Conservation (phyloP, 2,329 filamentous ascomycete species). For the Aspergillus ibericus region DNA sequence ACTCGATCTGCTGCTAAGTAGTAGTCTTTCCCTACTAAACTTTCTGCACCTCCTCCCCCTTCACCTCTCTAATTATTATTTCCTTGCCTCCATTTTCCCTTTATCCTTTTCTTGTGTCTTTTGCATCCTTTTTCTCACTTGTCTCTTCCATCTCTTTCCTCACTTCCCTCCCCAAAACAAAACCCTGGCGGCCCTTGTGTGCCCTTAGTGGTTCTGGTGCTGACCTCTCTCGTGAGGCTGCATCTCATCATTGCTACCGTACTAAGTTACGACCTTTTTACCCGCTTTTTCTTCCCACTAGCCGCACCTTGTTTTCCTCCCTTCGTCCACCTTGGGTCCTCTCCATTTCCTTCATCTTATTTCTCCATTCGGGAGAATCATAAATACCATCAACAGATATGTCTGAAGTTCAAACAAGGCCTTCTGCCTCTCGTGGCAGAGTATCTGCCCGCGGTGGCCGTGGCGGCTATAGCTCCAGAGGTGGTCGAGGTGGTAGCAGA, state of each 20-base stretch:
- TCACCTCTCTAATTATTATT: conserved; percentile 16
- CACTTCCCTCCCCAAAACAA: conserved; percentile 21
- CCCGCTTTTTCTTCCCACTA: conserved; percentile 33
- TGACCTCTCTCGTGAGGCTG: conserved; percentile 41
- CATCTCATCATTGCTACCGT: conserved; percentile 34
- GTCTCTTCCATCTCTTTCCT: conserved; percentile 14
- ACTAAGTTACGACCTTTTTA: conserved; percentile 26
- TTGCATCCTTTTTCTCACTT: conserved; percentile 11
- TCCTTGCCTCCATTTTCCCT: conserved; percentile 19
- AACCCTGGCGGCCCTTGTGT: conserved; percentile 30
- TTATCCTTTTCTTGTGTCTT: conserved; percentile 16
- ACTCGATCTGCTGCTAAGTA: conserved; percentile 5
- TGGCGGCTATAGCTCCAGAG: conserved; percentile 69
- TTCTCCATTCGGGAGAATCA: conserved; percentile 28
- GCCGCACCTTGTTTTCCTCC: conserved; percentile 30
- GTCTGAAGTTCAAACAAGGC: conserved; percentile 91
- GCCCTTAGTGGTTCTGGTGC: conserved; percentile 35
- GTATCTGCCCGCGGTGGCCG: conserved; percentile 84
- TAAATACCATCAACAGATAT: conserved; percentile 58
- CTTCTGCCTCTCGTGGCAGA: conserved; percentile 81
- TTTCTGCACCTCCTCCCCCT: conserved; percentile 13
- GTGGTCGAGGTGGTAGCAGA: conserved; percentile 66
- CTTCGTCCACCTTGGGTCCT: conserved; percentile 27
- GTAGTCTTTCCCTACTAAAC: conserved; percentile 9
- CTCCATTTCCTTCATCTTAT: conserved; percentile 28